Conservation (phyloP, 345 rosid species). For the Balakata baccata region DNA sequence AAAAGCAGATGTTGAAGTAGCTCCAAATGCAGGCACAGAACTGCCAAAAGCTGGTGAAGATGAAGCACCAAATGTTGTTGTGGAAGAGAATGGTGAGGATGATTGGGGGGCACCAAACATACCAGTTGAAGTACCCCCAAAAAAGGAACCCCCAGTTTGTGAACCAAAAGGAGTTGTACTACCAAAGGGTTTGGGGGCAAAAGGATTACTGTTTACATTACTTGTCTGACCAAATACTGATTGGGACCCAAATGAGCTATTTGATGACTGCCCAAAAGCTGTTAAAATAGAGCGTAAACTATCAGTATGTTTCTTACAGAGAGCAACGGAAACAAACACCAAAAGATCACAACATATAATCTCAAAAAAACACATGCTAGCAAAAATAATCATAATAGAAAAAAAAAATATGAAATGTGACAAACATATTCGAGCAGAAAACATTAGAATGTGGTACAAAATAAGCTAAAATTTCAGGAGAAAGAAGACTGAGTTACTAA, state of each 20-base stretch:
- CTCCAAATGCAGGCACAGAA: slow-evolving; percentile 62
- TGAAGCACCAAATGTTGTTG: slow-evolving; percentile 67
- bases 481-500: background rate
- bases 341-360: background rate
- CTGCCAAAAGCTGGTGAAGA: slow-evolving; percentile 72
- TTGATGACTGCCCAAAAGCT: slow-evolving; percentile 83
- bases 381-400: background rate
- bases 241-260: slow-evolving; percentile 66
- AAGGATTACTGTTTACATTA: slow-evolving; percentile 56
- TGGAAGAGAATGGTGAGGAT: slow-evolving; percentile 65
- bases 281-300: slow-evolving; percentile 19
- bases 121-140: slow-evolving; percentile 89
- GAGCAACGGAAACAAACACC: background rate
- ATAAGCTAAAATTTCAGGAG: background rate
- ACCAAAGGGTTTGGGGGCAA: slow-evolving; percentile 71
- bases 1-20: slow-evolving; percentile 53
- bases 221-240: slow-evolving; percentile 68
- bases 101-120: slow-evolving; percentile 69
- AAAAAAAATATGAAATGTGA: background rate
- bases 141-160: slow-evolving; percentile 68
- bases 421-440: background rate
- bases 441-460: background rate
- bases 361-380: background rate
- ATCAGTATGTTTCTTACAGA: background rate
- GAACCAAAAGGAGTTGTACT: slow-evolving; percentile 66